Evolutionary conservation across 2,329 filamentous ascomycete genomes (phyloP).

Genomic region (Ophiostoma ips): DNA sequence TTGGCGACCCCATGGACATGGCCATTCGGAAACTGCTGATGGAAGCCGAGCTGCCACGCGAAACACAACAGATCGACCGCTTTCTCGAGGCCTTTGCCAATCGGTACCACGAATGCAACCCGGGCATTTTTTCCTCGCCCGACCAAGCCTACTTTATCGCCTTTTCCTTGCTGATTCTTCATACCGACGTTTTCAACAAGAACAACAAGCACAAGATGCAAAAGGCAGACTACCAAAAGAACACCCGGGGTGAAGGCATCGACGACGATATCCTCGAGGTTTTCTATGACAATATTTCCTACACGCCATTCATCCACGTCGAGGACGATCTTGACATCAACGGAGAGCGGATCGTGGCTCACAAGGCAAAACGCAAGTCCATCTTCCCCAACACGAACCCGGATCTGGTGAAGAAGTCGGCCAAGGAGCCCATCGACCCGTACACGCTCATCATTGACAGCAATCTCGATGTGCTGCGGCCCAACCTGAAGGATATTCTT

Average conservation of each 20-base stretch:
- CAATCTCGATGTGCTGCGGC: slow-evolving; percentile 68
- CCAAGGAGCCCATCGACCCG: slow-evolving; percentile 82
- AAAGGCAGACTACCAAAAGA: slow-evolving; percentile 87
- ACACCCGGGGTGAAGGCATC: slow-evolving; percentile 83
- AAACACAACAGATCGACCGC: slow-evolving; percentile 95
- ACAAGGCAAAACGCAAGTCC: slow-evolving; percentile 57
- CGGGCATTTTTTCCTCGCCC: slow-evolving; percentile 77
- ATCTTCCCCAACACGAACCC: slow-evolving; percentile 52
- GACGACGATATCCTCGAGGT: slow-evolving; percentile 86
- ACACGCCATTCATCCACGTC: slow-evolving; percentile 95
- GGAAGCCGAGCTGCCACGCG: slow-evolving; percentile 90
- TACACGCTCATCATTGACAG: slow-evolving; percentile 89
- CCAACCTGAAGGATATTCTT: slow-evolving; percentile 84
- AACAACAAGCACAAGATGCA: slow-evolving; percentile 99
- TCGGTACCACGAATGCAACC: slow-evolving; percentile 95
- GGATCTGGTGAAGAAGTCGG: slow-evolving; percentile 49
- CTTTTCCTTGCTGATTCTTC: slow-evolving; percentile 89
- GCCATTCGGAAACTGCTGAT: slow-evolving; percentile 88
- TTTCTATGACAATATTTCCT: slow-evolving; percentile 97
- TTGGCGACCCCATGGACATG: slow-evolving; percentile 97
- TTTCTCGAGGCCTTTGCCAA: slow-evolving; percentile 91
- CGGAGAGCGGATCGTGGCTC: slow-evolving; percentile 55
- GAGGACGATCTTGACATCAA: slow-evolving; percentile 80
- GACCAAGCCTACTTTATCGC: slow-evolving; percentile 98
- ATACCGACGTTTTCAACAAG: slow-evolving; percentile 99